phyloP scores from a whole-genome alignment of 257 asterid species.

The Buddleja alternifolia region DNA sequence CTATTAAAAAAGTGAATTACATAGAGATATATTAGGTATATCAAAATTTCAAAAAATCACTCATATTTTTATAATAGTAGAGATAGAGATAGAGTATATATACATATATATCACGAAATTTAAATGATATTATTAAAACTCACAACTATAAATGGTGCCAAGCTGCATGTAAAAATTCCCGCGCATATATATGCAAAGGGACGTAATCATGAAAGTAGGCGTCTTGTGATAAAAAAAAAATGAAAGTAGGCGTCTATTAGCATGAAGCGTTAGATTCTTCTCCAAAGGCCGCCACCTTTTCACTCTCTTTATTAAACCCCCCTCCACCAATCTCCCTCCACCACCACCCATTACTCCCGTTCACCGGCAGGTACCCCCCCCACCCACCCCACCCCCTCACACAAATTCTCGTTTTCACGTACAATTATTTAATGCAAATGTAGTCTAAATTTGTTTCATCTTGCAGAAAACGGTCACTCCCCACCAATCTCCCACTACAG shows the following conservation, averaged over 20 bases:
- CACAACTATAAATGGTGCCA: no score
- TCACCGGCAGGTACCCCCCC: background rate
- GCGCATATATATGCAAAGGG: no score
- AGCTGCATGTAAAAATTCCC: no score
- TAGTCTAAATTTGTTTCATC: background rate
- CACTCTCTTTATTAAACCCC: constrained; percentile 33
- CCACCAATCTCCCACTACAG: background rate
- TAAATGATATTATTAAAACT: no score
- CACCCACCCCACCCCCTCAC: no score
- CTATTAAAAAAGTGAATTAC: no score
- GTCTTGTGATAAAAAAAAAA: background rate
- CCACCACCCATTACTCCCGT: background rate
- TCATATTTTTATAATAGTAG: no score
- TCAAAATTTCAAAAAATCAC: no score
- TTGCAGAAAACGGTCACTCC: background rate
- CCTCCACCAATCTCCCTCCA: background rate
- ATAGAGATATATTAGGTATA: no score
- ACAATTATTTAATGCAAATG: background rate
- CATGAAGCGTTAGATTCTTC: constrained; percentile 10
- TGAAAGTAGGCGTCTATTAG: background rate
- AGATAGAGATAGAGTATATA: no score
- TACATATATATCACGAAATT: no score
- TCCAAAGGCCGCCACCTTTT: constrained; percentile 40
- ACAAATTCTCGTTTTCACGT: no score
- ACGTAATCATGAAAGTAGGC: background rate